A percentile compares a stretch with the other conserved stretches of the same genome.
phyloP scores from a whole-genome alignment of 2,329 filamentous ascomycete species.

The Diaporthe citriasiana region DNA sequence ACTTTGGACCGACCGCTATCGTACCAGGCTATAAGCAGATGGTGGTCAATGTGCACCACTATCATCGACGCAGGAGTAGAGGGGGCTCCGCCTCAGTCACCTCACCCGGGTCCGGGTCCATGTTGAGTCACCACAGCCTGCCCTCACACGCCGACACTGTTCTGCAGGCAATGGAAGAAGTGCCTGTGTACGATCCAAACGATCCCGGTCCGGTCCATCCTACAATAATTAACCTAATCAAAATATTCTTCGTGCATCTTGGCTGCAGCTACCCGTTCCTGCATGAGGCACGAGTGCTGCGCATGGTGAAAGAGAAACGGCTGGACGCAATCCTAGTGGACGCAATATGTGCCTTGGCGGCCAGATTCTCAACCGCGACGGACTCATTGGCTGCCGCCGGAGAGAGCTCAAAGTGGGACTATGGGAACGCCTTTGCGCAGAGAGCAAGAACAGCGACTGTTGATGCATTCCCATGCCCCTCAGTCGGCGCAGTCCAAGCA shows the following conservation, averaged over 20 bases:
- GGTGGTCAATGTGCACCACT: constrained; percentile 77
- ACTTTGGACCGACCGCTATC: constrained; percentile 92
- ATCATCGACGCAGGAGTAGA: constrained; percentile 73
- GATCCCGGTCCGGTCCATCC: constrained; percentile 79
- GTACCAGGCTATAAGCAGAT: constrained; percentile 94
- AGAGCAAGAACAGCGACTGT: constrained; percentile 86
- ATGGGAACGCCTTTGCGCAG: constrained; percentile 83
- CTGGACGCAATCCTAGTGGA: constrained; percentile 89
- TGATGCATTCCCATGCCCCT: constrained; percentile 86
- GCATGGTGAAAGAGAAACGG: constrained; percentile 83
- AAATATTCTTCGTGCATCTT: constrained; percentile 85
- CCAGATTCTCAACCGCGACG: constrained; percentile 80
- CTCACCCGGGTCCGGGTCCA: constrained; percentile 59
- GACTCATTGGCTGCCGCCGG: constrained; percentile 63
- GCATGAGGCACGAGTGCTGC: constrained; percentile 78
- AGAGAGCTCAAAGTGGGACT: constrained; percentile 72
- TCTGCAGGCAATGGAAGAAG: constrained; percentile 61
- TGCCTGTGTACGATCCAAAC: constrained; percentile 83
- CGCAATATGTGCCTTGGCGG: constrained; percentile 85
- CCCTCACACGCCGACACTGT: constrained; percentile 60
- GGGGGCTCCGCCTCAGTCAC: constrained; percentile 69
- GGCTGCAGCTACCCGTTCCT: constrained; percentile 91
- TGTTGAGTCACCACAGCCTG: constrained; percentile 46
- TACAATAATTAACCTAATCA: constrained; percentile 81
- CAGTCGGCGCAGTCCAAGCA: constrained; percentile 86